These are phyloP conservation scores for Penicillium coprophilum DNA, from an alignment of 495 filamentous ascomycete genomes.

Conservation along the genomic window DNA sequence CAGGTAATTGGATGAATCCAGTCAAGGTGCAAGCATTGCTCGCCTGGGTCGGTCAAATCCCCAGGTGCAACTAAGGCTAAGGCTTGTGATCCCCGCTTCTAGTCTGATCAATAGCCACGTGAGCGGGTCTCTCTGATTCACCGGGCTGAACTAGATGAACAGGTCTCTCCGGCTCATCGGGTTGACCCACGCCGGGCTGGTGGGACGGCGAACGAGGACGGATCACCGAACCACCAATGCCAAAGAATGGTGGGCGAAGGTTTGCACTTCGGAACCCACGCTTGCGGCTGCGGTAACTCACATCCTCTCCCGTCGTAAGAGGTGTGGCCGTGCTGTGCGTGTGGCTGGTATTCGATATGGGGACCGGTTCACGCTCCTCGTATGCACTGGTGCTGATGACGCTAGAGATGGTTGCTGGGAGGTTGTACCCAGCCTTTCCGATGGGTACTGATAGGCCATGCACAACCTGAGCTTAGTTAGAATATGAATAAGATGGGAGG, in stretches of 20 bases:
- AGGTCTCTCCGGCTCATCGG: slow-evolving; percentile 38
- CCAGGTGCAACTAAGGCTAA: neutral
- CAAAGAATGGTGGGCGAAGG: slow-evolving; percentile 46
- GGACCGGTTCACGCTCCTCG: slow-evolving; percentile 32
- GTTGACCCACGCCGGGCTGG: slow-evolving; percentile 27
- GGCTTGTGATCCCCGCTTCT: neutral
- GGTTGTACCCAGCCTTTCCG: slow-evolving; percentile 76
- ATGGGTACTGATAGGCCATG: slow-evolving; percentile 84
- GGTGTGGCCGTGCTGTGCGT: slow-evolving; percentile 43
- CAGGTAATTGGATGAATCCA: neutral
- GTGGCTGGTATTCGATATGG: slow-evolving; percentile 28
- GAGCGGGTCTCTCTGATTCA: slow-evolving; percentile 40
- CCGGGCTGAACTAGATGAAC: slow-evolving; percentile 28
- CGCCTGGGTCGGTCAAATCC: neutral
- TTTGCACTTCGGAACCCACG: slow-evolving; percentile 24
- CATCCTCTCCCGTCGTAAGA: slow-evolving; percentile 9
- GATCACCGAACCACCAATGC: slow-evolving; percentile 52
- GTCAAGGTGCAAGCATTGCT: neutral
- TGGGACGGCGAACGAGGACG: slow-evolving; percentile 18
- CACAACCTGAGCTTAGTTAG: slow-evolving; percentile 58
- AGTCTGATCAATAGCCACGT: slow-evolving; percentile 24
- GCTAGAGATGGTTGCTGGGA: slow-evolving; percentile 73
- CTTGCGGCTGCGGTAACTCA: slow-evolving; percentile 29
- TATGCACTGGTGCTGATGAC: slow-evolving; percentile 45
- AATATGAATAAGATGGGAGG: neutral